phyloP scores from a whole-genome alignment of 495 filamentous ascomycete species.

The Schizothecium vesticola region DNA sequence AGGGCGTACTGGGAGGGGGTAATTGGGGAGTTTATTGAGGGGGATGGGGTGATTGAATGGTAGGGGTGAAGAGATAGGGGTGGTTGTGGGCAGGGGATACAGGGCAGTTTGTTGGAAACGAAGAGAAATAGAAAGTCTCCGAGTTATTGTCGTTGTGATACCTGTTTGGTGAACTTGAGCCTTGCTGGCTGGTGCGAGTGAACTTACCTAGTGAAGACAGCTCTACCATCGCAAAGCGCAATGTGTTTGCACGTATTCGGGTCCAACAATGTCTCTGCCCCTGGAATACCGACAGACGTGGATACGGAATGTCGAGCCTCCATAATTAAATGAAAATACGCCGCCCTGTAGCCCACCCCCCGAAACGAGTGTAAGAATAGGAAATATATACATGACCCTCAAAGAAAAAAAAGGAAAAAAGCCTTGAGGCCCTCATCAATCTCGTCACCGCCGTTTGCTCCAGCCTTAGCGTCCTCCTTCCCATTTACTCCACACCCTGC shows the following conservation, averaged over 20 bases:
- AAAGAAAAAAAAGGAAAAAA: neutral
- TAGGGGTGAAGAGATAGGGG: neutral
- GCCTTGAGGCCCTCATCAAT: neutral
- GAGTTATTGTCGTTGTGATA: no score
- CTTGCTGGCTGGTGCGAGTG: no score
- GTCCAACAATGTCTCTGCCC: neutral
- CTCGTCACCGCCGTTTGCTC: neutral
- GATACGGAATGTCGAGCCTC: neutral
- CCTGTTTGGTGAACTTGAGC: no score
- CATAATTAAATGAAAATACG: neutral
- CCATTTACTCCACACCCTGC: no score
- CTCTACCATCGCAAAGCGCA: no score
- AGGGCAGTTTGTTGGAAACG: neutral
- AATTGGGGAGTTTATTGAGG: neutral
- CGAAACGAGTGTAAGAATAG: neutral
- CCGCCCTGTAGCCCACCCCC: neutral
- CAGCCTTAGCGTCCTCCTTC: neutral
- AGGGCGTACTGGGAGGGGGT: constrained; percentile 41
- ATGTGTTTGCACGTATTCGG: neutral
- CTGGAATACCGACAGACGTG: no score
- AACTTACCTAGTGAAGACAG: no score
- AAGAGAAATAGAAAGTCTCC: no score
- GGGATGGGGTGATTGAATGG: neutral
- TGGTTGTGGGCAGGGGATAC: neutral
- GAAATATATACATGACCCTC: neutral